These are phyloP conservation scores for Hanseniaspora lindneri DNA, from an alignment of 805 yeast species.

Conservation along the genomic window DNA sequence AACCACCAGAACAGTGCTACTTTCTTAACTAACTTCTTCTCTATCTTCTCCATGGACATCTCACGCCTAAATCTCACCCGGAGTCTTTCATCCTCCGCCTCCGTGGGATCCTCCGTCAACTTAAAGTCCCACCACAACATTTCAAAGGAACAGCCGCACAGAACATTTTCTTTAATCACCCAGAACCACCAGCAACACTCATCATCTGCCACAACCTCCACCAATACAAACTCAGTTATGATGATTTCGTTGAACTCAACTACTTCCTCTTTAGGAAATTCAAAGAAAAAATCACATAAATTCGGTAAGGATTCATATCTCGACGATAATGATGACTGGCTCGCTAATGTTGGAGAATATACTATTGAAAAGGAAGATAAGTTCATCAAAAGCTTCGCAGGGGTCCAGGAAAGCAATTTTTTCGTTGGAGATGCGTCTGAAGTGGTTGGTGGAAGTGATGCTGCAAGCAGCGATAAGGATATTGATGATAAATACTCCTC, in stretches of 20 bases:
- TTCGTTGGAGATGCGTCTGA: background rate
- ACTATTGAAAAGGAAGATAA: slow-evolving; percentile 15
- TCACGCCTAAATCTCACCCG: slow-evolving; percentile 4
- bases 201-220: background rate
- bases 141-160: slow-evolving; percentile 12
- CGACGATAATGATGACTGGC: slow-evolving; percentile 13
- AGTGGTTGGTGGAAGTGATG: background rate
- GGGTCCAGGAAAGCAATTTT: too few relatives aligned
- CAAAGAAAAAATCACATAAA: background rate
- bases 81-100: background rate
- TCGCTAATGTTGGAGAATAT: slow-evolving; percentile 11
- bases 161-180: slow-evolving; percentile 12
- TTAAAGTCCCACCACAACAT: slow-evolving; percentile 14
- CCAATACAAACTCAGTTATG: background rate
- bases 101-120: background rate
- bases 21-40: background rate
- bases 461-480: background rate
- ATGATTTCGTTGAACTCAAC: background rate
- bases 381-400: too few relatives aligned
- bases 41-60: background rate
- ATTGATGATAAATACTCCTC: slow-evolving; percentile 18
- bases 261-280: background rate
- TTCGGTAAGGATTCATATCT: background rate
- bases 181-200: slow-evolving; percentile 2
- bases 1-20: too few relatives aligned